Conservation (phyloP, 1,139 yeast genomes). For the Lodderomyces orthopsilosis region DNA sequence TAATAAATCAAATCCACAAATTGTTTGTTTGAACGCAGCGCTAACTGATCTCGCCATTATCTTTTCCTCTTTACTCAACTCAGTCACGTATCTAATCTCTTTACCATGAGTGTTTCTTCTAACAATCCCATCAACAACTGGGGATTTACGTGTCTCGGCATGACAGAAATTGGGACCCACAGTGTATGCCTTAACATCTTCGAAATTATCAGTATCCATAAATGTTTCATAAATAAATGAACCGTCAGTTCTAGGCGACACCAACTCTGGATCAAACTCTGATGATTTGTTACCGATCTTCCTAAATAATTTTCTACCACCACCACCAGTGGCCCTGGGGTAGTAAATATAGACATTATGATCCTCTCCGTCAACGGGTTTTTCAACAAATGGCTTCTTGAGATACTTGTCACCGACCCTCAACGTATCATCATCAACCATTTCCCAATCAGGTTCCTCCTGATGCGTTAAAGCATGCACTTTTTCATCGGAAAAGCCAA, state of each 20-base stretch:
- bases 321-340: conserved; percentile 88
- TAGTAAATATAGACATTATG: conserved; percentile 95
- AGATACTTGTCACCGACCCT: conserved; percentile 69
- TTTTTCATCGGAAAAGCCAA: conserved; percentile 41
- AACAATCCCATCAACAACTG: conserved; percentile 98
- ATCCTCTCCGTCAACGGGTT: conserved; percentile 98
- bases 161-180: conserved; percentile 91
- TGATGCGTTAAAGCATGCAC: conserved; percentile 60
- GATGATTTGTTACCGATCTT: conserved; percentile 97
- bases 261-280: conserved; percentile 84
- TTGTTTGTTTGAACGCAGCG: conserved; percentile 82
- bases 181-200: conserved; percentile 97
- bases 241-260: conserved; percentile 80
- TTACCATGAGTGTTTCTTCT: conserved; percentile 97
- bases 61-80: conserved; percentile 70
- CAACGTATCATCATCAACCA: conserved; percentile 88
- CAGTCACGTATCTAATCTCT: conserved; percentile 88
- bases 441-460: conserved; percentile 77
- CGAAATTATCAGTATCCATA: conserved; percentile 97
- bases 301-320: conserved; percentile 90
- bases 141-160: conserved; percentile 97
- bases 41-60: conserved; percentile 78
- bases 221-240: conserved; percentile 90
- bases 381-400: conserved; percentile 92
- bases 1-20: conserved; percentile 94